Conservation (phyloP, 2,329 filamentous ascomycete genomes). For the Botrytis squamosa region DNA sequence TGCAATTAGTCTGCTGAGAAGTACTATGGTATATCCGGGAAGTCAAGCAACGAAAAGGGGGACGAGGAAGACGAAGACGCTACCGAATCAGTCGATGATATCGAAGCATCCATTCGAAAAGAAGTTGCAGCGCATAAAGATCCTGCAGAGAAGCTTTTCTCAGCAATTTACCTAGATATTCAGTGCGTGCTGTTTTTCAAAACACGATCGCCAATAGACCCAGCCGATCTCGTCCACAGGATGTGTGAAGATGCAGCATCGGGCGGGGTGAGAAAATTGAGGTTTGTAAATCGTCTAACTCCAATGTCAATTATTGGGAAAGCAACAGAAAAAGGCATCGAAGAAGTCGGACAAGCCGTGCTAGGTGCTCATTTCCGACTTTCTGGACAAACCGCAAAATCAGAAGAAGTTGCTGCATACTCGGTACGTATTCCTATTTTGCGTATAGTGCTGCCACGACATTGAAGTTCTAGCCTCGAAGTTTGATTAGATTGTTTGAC, state of each 20-base stretch:
- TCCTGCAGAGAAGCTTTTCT: slow-evolving; percentile 48
- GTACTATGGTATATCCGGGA: slow-evolving; percentile 48
- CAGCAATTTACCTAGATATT: slow-evolving; percentile 54
- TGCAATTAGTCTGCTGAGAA: slow-evolving; percentile 60
- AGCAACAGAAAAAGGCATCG: slow-evolving; percentile 67
- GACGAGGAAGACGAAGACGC: slow-evolving; percentile 45
- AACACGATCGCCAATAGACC: slow-evolving; percentile 54
- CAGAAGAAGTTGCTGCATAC: slow-evolving; percentile 28
- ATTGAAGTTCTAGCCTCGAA: slow-evolving; percentile 6
- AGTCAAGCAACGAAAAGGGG: slow-evolving; percentile 35
- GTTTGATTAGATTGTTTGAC: slow-evolving; percentile 12
- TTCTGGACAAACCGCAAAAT: slow-evolving; percentile 39
- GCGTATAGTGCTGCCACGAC: slow-evolving; percentile 15
- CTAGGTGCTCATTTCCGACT: slow-evolving; percentile 59
- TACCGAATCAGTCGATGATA: slow-evolving; percentile 52
- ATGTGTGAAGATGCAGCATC: slow-evolving; percentile 55
- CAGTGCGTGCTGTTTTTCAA: slow-evolving; percentile 64
- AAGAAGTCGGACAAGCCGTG: slow-evolving; percentile 62
- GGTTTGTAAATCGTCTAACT: slow-evolving; percentile 61
- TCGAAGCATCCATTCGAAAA: slow-evolving; percentile 69
- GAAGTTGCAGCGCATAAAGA: slow-evolving; percentile 58
- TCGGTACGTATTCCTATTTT: slow-evolving; percentile 23
- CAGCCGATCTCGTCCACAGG: slow-evolving; percentile 51
- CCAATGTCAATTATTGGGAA: slow-evolving; percentile 56
- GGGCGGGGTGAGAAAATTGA: slow-evolving; percentile 49